Evolutionary conservation across 768 basidiomycete genomes (phyloP).

Genomic region (Tephrocybe sp.): DNA sequence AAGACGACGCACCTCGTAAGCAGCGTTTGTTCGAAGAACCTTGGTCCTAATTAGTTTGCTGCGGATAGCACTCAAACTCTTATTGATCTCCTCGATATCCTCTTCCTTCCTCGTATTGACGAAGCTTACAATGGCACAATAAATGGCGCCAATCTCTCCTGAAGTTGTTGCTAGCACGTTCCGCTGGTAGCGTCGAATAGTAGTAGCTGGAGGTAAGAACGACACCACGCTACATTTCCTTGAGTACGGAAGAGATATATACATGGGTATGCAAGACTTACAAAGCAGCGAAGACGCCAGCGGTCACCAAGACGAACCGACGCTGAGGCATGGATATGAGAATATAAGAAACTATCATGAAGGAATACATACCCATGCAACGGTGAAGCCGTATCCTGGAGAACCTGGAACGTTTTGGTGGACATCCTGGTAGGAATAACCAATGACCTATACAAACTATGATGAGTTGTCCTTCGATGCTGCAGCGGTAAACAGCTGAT

Average conservation of each 20-base stretch:
- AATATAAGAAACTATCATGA: too few relatives aligned
- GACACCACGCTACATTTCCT: slow-evolving; percentile 52
- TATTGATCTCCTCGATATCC: slow-evolving; percentile 54
- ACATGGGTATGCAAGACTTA: slow-evolving; percentile 27
- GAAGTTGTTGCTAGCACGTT: slow-evolving; percentile 65
- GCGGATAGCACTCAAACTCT: slow-evolving; percentile 70
- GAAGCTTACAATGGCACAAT: slow-evolving; percentile 75
- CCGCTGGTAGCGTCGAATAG: slow-evolving; percentile 73
- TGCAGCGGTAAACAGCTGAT: background rate
- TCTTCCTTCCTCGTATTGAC: slow-evolving; percentile 54
- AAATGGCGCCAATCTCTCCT: slow-evolving; percentile 63
- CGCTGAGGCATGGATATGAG: slow-evolving; percentile 36
- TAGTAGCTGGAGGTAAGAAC: slow-evolving; percentile 71
- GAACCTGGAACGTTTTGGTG: slow-evolving; percentile 45
- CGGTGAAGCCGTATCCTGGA: slow-evolving; percentile 56
- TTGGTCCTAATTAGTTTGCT: slow-evolving; percentile 67
- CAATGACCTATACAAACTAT: slow-evolving; percentile 68
- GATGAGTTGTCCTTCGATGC: too few relatives aligned
- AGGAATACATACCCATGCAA: slow-evolving; percentile 65
- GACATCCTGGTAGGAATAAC: slow-evolving; percentile 69
- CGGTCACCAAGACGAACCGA: slow-evolving; percentile 66
- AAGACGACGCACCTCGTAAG: slow-evolving; percentile 66
- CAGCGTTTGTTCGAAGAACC: slow-evolving; percentile 52
- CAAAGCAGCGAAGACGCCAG: slow-evolving; percentile 79
- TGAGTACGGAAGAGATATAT: background rate